Evolutionary conservation across 192 early-diverging fungal species (phyloP).

Genomic region (Kappamyces sp.): DNA sequence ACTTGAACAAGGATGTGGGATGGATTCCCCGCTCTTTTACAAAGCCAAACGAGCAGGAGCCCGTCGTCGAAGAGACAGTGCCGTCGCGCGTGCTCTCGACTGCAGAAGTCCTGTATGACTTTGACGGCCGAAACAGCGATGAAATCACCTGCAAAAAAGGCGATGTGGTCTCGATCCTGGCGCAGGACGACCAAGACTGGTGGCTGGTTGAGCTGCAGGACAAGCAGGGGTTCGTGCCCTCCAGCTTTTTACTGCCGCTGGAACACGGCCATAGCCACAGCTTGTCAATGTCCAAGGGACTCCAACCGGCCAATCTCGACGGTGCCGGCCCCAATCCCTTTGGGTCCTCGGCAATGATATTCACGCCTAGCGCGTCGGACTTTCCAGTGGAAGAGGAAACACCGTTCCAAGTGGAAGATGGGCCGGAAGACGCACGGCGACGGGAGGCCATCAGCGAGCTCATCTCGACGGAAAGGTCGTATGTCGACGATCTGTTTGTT

Average conservation of each 20-base stretch:
- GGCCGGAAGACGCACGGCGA: slow-evolving; percentile 56
- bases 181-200: slow-evolving; percentile 38
- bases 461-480: slow-evolving; percentile 68
- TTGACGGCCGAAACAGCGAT: slow-evolving; percentile 29
- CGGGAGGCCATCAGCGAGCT: slow-evolving; percentile 80
- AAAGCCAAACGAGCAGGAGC: slow-evolving; percentile 28
- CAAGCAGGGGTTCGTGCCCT: slow-evolving; percentile 41
- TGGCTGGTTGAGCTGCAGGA: slow-evolving; percentile 36
- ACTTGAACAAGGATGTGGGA: slow-evolving; percentile 25
- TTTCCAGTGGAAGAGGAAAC: too few relatives aligned
- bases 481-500: slow-evolving; percentile 67
- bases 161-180: slow-evolving; percentile 33
- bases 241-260: slow-evolving; percentile 31
- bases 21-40: slow-evolving; percentile 62
- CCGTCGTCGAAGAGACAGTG: background rate
- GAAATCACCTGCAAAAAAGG: slow-evolving; percentile 35
- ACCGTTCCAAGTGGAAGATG: slow-evolving; percentile 29
- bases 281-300: background rate
- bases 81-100: slow-evolving; percentile 1
- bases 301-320: background rate
- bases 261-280: slow-evolving; percentile 10
- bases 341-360: slow-evolving; percentile 13
- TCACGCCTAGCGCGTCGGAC: slow-evolving; percentile 40
- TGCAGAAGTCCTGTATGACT: slow-evolving; percentile 38
- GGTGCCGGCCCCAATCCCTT: background rate